Evolutionary conservation across 805 yeast genomes (phyloP).

Genomic region (Cyberlindnera petersonii): DNA sequence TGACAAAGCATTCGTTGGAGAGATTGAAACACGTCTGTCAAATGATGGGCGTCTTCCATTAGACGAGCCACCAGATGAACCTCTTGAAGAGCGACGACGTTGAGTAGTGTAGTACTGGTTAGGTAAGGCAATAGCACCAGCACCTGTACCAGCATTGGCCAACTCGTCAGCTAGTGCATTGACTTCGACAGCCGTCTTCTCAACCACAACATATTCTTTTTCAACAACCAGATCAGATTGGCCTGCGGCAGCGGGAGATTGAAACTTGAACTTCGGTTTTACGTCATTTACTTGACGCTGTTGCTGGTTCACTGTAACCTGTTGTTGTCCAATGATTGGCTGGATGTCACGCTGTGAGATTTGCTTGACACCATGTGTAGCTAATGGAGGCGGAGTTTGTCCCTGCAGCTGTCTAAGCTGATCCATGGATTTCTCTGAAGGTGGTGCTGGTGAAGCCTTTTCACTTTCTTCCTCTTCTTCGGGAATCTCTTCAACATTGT

Average conservation of each 20-base stretch:
- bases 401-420: conserved; percentile 6
- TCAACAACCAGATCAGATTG: conserved; percentile 55
- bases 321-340: conserved; percentile 18
- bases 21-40: conserved; percentile 54
- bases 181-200: conserved; percentile 90
- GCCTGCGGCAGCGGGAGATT: conserved; percentile 18
- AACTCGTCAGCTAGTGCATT: conserved; percentile 94
- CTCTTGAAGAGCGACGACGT: conserved; percentile 39
- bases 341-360: conserved; percentile 25
- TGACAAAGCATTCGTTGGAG: conserved; percentile 85
- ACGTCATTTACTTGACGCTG: conserved; percentile 10
- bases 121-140: conserved; percentile 41
- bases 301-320: conserved; percentile 8
- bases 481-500: conserved; percentile 11
- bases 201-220: conserved; percentile 90
- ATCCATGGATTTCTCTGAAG: conserved; percentile 7
- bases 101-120: conserved; percentile 17
- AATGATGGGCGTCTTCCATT: conserved; percentile 55
- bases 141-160: conserved; percentile 55
- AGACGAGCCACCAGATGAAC: conserved; percentile 43
- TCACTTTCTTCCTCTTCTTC: conserved; percentile 18
- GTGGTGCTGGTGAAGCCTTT: neutral
- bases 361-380: conserved; percentile 17
- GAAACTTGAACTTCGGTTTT: conserved; percentile 16
- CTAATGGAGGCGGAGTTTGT: conserved; percentile 9